Percentiles rank a stretch among this genome's conserved stretches.
These are phyloP conservation scores for Intubia oerlemansii DNA, from an alignment of 2,329 filamentous ascomycete genomes.

Conservation along the genomic window DNA sequence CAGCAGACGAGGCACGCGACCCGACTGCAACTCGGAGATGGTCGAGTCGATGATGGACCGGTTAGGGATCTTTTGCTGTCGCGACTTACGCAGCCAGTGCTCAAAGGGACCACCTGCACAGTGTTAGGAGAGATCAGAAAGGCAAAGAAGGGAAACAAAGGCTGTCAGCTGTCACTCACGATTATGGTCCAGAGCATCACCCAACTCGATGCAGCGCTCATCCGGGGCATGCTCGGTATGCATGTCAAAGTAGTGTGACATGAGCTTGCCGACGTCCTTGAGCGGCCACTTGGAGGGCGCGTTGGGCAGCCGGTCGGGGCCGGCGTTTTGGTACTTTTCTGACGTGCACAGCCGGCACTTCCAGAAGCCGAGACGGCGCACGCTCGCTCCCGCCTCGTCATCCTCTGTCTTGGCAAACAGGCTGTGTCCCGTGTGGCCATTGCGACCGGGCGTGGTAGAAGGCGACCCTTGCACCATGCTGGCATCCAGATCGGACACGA, in stretches of 20 bases:
- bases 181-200: conserved; percentile 19
- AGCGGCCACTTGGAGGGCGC: conserved; percentile 25
- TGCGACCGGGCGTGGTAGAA: too few relatives aligned
- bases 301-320: conserved; percentile 18
- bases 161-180: too few relatives aligned
- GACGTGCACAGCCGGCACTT: conserved; percentile 22
- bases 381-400: conserved; percentile 7
- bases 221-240: conserved; percentile 20
- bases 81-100: conserved; percentile 23
- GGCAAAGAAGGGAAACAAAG: too few relatives aligned
- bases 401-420: conserved; percentile 6
- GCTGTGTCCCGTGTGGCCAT: conserved; percentile 1
- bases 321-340: conserved; percentile 20
- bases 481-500: too few relatives aligned
- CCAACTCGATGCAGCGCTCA: conserved; percentile 22
- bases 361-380: conserved; percentile 24
- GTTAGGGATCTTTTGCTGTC: conserved; percentile 16
- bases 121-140: too few relatives aligned
- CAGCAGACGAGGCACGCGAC: conserved; percentile 14
- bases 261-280: conserved; percentile 23
- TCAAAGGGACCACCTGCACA: conserved; percentile 22
- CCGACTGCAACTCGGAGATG: conserved; percentile 15
- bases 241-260: conserved; percentile 24
- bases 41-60: conserved; percentile 15
- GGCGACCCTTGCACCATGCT: too few relatives aligned